Conservation (phyloP, 2,329 filamentous ascomycete species). For the Elsinoe perseae region DNA sequence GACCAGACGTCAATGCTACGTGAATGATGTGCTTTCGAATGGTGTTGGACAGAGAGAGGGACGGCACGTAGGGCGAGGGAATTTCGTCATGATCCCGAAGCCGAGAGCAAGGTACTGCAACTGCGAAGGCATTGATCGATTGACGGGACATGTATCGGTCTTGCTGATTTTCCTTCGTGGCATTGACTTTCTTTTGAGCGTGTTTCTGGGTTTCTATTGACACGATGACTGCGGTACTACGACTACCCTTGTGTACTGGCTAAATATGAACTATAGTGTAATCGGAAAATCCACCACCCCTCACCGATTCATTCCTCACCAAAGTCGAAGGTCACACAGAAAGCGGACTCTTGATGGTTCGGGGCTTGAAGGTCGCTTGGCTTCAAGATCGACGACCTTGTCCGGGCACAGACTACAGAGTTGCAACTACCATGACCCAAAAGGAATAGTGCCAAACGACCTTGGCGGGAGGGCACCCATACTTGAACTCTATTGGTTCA, state of each 20-base stretch:
- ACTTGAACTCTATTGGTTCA: neutral
- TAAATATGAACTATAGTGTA: too few species aligned
- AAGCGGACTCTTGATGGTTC: neutral
- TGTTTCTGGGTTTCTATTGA: too few species aligned
- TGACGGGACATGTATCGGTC: neutral
- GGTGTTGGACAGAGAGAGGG: neutral
- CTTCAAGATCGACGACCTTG: slow-evolving; percentile 1
- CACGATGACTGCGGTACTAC: too few species aligned
- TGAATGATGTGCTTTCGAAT: neutral
- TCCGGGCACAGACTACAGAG: neutral
- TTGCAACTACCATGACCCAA: neutral
- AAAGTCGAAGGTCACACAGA: too few species aligned
- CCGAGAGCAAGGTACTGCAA: neutral
- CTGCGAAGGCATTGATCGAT: neutral
- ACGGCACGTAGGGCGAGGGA: neutral
- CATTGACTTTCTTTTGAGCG: too few species aligned
- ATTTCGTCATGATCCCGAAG: slow-evolving; percentile 3
- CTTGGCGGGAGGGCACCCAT: neutral
- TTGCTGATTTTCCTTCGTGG: neutral
- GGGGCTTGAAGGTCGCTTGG: slow-evolving; percentile 6
- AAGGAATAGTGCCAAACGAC: slow-evolving; percentile 1
- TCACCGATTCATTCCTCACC: too few species aligned
- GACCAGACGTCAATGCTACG: neutral
- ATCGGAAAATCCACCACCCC: too few species aligned
- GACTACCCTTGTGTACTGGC: too few species aligned